phyloP scores from a whole-genome alignment of 2,329 filamentous ascomycete genomes.

The Fusarium nodosum region DNA sequence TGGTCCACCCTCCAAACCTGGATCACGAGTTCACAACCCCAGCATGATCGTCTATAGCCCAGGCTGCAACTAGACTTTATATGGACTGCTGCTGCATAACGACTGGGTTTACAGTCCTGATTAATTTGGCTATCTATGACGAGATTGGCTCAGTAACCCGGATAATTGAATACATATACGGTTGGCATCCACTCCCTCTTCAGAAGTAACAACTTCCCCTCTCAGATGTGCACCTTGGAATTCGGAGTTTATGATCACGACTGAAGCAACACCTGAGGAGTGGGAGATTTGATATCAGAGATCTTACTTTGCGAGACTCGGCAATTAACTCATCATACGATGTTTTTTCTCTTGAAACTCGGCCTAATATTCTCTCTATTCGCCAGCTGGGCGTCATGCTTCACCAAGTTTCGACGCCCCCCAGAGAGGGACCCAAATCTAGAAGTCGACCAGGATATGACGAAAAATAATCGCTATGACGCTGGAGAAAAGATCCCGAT shows the following conservation, averaged over 20 bases:
- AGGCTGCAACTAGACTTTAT: not conserved
- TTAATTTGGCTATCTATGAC: not conserved
- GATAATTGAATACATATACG: conserved; percentile 9
- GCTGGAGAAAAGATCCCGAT: not conserved
- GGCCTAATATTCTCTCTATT: not conserved
- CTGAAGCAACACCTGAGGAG: not conserved
- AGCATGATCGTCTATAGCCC: not conserved
- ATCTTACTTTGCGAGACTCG: not conserved
- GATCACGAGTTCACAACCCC: not conserved
- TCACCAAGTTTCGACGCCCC: not conserved
- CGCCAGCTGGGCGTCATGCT: conserved; percentile 1
- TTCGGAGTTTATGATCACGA: not conserved
- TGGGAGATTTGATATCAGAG: not conserved
- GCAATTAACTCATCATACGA: not conserved
- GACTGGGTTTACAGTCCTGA: not conserved
- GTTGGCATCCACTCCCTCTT: not conserved
- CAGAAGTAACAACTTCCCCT: too few relatives aligned
- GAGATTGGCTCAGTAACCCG: conserved; percentile 1
- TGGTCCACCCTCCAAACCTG: not conserved
- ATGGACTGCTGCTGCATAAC: not conserved
- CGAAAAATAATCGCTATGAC: not conserved
- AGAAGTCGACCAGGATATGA: conserved; percentile 9
- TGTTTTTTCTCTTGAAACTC: not conserved
- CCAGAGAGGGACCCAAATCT: conserved; percentile 1
- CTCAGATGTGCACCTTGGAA: not conserved